Base-by-base conservation (phyloP, 2,329 filamentous ascomycete genomes). In the Neonectria magnoliae region DNA sequence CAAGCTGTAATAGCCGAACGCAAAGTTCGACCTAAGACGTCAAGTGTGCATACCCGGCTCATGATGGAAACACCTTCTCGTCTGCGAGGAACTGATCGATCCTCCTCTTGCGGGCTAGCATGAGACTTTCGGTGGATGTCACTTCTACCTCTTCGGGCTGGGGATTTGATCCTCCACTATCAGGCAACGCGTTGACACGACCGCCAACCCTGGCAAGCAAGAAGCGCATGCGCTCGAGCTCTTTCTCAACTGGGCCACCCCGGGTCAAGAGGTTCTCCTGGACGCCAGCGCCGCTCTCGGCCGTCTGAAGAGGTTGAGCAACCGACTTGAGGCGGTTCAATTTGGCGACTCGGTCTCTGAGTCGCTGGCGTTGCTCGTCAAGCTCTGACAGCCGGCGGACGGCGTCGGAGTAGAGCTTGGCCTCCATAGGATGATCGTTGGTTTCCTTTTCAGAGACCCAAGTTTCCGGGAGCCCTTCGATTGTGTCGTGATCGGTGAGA, bases 191-290 rank as follows among this genome's bases (percentile, higher is more conserved):
- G 44, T 71, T 57, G n/a, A 90, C 80, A 20, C 86, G 82, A 2
- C 84, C 86, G 5, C 84, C 83, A 0, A 91, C 88, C 27, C 89
- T 82, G 1, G 85, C 84, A 59, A 91, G 81, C 66, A 93, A 77
- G 68, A 89, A 81, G 36, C 89, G 85, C 85, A 90, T 92, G 66
- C 84, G 85, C 75, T 89, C 86, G 59, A 93, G 79, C 77, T 93
- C 91, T 57, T 81, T 81, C 74, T 90, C 90, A 10, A 93, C 76
- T 52, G 88, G 85, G 1, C 89, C 88, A 73, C 90, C 86, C 33
- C 86, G 85, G 55, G 88, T 90, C 1, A 91, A 83, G 4, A 93
- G 76, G 74, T 92, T 93, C 62, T 87, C 85, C 75, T 93, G 91
- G 7, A 91, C 79, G 8, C 78, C 70, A 68, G 77, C 67, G 69